These are phyloP conservation scores for Bipolaris victoriae DNA, from an alignment of 2,329 filamentous ascomycete genomes.

Conservation along the genomic window DNA sequence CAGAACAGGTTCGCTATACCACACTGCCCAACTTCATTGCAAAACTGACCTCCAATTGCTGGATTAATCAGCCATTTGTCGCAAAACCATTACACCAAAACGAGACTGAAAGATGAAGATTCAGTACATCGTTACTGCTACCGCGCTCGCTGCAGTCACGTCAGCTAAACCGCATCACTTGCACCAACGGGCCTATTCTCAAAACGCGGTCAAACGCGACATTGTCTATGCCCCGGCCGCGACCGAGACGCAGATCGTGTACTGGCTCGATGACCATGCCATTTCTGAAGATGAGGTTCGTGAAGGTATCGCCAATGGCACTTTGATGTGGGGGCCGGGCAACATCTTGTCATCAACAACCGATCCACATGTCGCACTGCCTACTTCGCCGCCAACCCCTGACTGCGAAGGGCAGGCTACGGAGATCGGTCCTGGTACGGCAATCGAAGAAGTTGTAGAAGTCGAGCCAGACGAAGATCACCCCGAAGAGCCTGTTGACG, in stretches of 20 bases:
- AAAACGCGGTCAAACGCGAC: constrained; percentile 53
- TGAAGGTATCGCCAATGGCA: constrained; percentile 72
- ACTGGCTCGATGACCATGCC: constrained; percentile 69
- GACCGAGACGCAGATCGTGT: constrained; percentile 70
- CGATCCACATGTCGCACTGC: constrained; percentile 15
- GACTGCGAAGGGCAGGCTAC: constrained; percentile 8
- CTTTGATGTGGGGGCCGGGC: constrained; percentile 67
- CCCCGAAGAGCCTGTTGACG: neutral
- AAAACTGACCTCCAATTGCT: constrained; percentile 18
- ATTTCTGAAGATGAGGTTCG: constrained; percentile 70
- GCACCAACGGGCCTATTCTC: constrained; percentile 60
- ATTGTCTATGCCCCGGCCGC: constrained; percentile 59
- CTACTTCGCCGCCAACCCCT: constrained; percentile 27
- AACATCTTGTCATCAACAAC: constrained; percentile 54
- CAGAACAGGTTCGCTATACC: constrained; percentile 16
- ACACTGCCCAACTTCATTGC: neutral
- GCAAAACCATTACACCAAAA: constrained; percentile 5
- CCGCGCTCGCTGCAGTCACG: constrained; percentile 55
- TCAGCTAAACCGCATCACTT: constrained; percentile 64
- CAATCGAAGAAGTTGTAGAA: neutral
- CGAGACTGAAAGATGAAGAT: constrained; percentile 44
- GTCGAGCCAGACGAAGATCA: neutral
- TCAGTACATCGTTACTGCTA: constrained; percentile 42
- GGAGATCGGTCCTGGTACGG: constrained; percentile 8
- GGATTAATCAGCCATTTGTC: constrained; percentile 5